A percentile compares a stretch with the other conserved stretches of the same genome.
These are phyloP conservation scores for Leccinum disarticulatum DNA, from an alignment of 768 basidiomycete genomes.

Conservation along the genomic window DNA sequence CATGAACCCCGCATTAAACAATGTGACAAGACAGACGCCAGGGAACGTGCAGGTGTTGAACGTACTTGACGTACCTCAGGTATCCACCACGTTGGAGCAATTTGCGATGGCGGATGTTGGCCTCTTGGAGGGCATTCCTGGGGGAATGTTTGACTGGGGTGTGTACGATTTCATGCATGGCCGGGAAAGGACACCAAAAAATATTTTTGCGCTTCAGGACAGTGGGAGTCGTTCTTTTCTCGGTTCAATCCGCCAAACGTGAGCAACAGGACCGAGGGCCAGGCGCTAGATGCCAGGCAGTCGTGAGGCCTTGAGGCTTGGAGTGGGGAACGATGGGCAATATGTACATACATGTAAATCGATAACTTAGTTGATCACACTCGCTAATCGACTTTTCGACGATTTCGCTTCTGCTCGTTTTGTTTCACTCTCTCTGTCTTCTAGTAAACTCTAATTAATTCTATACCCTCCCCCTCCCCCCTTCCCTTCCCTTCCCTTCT, in stretches of 20 bases:
- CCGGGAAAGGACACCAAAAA: background rate
- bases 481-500: background rate
- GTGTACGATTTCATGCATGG: conserved; percentile 32
- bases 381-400: conserved; percentile 13
- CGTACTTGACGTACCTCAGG: conserved; percentile 60
- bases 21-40: conserved; percentile 32
- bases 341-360: conserved; percentile 22
- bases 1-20: conserved; percentile 77
- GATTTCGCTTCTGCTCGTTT: background rate
- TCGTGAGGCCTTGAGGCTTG: background rate
- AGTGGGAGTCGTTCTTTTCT: conserved; percentile 83
- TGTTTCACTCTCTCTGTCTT: conserved; percentile 1
- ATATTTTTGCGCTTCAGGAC: conserved; percentile 44
- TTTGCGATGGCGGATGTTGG: conserved; percentile 66
- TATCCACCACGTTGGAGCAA: conserved; percentile 56
- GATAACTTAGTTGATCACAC: conserved; percentile 2
- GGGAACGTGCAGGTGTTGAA: conserved; percentile 77
- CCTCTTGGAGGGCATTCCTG: conserved; percentile 77
- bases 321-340: background rate
- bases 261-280: conserved; percentile 4
- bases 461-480: conserved; percentile 18
- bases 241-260: conserved; percentile 41
- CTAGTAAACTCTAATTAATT: conserved; percentile 20
- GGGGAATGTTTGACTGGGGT: conserved; percentile 89
- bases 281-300: background rate